phyloP scores from a whole-genome alignment of 768 basidiomycete species.

The Rhizopogon vesiculosus region DNA sequence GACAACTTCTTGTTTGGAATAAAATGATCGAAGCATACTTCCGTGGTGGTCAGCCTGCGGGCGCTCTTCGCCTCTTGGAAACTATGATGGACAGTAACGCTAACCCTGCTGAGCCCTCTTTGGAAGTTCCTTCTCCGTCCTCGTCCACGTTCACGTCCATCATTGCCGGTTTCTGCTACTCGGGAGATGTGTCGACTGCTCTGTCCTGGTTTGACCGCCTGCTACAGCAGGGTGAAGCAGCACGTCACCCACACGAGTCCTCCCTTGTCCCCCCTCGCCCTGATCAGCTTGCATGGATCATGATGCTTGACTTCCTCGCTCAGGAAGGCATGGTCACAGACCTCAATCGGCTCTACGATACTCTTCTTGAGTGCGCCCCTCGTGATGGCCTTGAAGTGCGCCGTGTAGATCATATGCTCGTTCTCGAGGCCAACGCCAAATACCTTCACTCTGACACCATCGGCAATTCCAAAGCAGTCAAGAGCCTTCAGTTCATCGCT shows the following conservation, averaged over 20 bases:
- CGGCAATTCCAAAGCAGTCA: slow-evolving; percentile 1
- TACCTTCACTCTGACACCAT: slow-evolving; percentile 22
- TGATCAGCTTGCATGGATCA: slow-evolving; percentile 46
- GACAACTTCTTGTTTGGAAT: slow-evolving; percentile 59
- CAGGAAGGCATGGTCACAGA: slow-evolving; percentile 40
- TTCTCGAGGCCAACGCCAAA: slow-evolving; percentile 39
- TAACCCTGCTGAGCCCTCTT: slow-evolving; percentile 25
- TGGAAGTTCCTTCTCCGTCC: slow-evolving; percentile 51
- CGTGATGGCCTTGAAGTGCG: slow-evolving; percentile 32
- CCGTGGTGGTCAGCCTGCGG: slow-evolving; percentile 53
- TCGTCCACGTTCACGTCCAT: slow-evolving; percentile 61
- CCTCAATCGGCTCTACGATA: slow-evolving; percentile 50
- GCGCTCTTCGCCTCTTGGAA: slow-evolving; percentile 62
- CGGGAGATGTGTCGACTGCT: slow-evolving; percentile 56
- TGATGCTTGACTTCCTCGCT: slow-evolving; percentile 58
- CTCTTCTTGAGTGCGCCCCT: slow-evolving; percentile 29
- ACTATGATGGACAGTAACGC: slow-evolving; percentile 56
- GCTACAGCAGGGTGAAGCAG: slow-evolving; percentile 36
- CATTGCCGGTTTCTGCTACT: slow-evolving; percentile 59
- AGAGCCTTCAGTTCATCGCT: slow-evolving; percentile 24
- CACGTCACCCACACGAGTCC: slow-evolving; percentile 36
- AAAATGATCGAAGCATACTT: slow-evolving; percentile 76
- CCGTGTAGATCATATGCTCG: slow-evolving; percentile 34
- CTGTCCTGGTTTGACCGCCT: slow-evolving; percentile 70
- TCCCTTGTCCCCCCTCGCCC: slow-evolving; percentile 45